These are phyloP conservation scores for Solanum arcanum DNA, from an alignment of 257 asterid species.

Conservation along the genomic window DNA sequence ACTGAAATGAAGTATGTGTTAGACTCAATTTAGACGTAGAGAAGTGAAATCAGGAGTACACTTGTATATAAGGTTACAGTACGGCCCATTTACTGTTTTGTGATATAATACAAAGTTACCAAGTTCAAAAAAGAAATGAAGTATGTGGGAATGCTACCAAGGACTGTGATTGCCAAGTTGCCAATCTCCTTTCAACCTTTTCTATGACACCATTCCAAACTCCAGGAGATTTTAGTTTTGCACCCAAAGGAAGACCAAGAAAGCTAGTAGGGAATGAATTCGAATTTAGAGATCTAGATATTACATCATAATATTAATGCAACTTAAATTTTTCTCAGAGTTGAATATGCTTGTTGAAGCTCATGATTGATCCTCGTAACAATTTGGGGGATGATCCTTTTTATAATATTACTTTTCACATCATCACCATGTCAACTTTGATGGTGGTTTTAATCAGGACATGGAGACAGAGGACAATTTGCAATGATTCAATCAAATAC, in stretches of 20 bases:
- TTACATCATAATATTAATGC: neutral
- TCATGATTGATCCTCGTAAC: neutral
- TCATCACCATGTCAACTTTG: neutral
- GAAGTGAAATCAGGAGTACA: neutral
- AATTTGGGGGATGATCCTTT: neutral
- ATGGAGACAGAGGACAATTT: neutral
- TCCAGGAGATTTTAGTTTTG: neutral
- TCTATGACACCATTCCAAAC: neutral
- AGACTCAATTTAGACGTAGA: neutral
- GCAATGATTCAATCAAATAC: neutral
- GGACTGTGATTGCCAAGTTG: neutral
- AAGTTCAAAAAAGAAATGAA: neutral
- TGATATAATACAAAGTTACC: neutral
- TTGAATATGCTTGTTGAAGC: neutral
- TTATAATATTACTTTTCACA: neutral
- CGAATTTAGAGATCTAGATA: neutral
- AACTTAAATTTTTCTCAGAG: neutral
- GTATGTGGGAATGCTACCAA: neutral
- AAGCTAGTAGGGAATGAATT: neutral
- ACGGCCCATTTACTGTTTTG: neutral
- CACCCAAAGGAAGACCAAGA: neutral
- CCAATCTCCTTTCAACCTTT: neutral
- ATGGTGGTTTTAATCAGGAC: neutral
- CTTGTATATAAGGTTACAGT: neutral
- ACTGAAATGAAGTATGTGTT: neutral